Base-by-base conservation (phyloP, 306 rosid genomes). In the Vigna radiata region DNA sequence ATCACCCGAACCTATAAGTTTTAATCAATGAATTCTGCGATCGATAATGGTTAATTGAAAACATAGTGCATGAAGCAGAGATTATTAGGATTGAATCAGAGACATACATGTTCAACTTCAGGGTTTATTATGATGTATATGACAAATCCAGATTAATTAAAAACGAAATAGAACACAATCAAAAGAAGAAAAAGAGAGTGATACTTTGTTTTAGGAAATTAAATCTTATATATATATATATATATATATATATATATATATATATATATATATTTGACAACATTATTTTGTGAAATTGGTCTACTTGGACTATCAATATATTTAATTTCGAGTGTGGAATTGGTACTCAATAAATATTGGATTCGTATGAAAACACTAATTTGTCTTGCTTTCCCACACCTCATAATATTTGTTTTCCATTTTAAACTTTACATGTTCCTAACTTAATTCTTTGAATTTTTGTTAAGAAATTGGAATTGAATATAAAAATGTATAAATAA, bases 261-360 rank as follows among this genome's bases (percentile, higher is more conserved):
- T 23, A 23, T 23, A 23, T 23, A 1, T 2, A 23, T 23, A 23
- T 23, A 52, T 70, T 29, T n/a, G 19, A 31, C 21, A 6, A 36
- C 4, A 6, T 18, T 54, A 43, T n/a, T 73, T 23, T 58, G 3
- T 27, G 13, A 68, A 33, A 47, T 29, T 48, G 49, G 72, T 50
- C 27, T 1, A 15, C 49, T 33, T 21, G 72, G 53, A 13, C 11
- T 21, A 74, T 60, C 48, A 29, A 46, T 19, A 18, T 47, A 27
- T 62, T 16, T 46, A 55, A 37, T 73, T 11, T 50, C 21, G 8
- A 6, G 14, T 19, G 43, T 39, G 44, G 39, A 48, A 23, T 23
- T 65, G 12, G 23, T 25, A 68, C 39, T 25, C 13, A 3, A 13
- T 23, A 68, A 46, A 77, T 43, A 25, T 43, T 55, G 81, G 81